phyloP scores from a whole-genome alignment of 1,139 yeast genomes.

The Meyerozyma smithsonii region DNA sequence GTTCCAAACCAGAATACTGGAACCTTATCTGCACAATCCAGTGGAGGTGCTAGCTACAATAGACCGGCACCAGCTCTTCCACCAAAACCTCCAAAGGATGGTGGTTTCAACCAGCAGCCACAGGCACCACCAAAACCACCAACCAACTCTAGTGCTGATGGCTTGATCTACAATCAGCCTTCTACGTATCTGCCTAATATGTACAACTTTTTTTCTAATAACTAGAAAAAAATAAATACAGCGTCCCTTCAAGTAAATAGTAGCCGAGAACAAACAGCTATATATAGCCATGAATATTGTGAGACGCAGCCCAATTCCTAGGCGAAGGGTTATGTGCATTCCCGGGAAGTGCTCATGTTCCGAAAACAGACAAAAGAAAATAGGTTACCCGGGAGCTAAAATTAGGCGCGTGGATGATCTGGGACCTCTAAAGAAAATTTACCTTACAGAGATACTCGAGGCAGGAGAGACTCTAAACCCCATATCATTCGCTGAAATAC shows the following conservation, averaged over 20 bases:
- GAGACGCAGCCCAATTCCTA: neutral
- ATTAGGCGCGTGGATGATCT: slow-evolving; percentile 1
- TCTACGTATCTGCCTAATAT: slow-evolving; percentile 45
- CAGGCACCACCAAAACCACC: slow-evolving; percentile 7
- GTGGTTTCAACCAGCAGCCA: slow-evolving; percentile 3
- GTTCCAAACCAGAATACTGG: neutral
- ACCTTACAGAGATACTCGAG: no score
- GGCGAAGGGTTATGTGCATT: neutral
- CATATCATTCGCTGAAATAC: neutral
- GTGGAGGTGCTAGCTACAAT: slow-evolving; percentile 2
- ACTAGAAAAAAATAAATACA: neutral
- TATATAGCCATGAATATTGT: neutral
- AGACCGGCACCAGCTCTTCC: slow-evolving; percentile 18
- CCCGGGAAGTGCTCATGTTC: neutral
- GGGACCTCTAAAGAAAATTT: neutral
- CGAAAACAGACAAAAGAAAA: neutral
- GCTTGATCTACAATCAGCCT: slow-evolving; percentile 43
- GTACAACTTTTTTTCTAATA: slow-evolving; percentile 35
- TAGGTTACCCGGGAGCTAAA: slow-evolving; percentile 1
- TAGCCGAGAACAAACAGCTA: no score
- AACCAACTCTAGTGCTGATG: no score
- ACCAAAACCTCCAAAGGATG: slow-evolving; percentile 12
- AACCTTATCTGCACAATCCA: neutral
- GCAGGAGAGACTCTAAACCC: neutral
- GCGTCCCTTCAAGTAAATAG: no score